Conservation (phyloP, 345 rosid genomes). For the Brassica incana region DNA sequence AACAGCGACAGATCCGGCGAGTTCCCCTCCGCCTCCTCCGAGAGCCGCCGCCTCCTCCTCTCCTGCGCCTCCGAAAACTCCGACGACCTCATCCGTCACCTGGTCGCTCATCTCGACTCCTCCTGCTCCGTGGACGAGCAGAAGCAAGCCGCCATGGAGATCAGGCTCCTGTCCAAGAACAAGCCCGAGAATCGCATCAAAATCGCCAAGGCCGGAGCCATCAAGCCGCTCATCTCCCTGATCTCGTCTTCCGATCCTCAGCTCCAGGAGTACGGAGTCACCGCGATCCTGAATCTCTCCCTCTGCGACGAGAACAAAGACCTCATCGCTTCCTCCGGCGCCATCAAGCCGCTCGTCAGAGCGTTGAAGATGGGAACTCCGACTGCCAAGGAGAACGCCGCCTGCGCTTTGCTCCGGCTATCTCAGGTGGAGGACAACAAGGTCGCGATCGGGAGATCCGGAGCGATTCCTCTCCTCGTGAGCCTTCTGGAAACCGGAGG, state of each 20-base stretch:
- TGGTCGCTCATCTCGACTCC: slow-evolving; percentile 61
- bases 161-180: slow-evolving; percentile 86
- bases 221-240: slow-evolving; percentile 68
- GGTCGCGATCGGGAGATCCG: slow-evolving; percentile 82
- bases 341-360: slow-evolving; percentile 77
- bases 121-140: slow-evolving; percentile 76
- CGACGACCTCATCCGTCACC: slow-evolving; percentile 68
- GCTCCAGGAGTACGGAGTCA: slow-evolving; percentile 92
- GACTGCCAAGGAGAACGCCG: slow-evolving; percentile 85
- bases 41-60: slow-evolving; percentile 62
- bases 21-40: slow-evolving; percentile 64
- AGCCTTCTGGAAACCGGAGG: slow-evolving; percentile 67
- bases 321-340: slow-evolving; percentile 75
- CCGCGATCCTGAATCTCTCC: slow-evolving; percentile 81
- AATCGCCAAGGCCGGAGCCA: slow-evolving; percentile 83
- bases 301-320: slow-evolving; percentile 93
- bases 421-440: slow-evolving; percentile 87
- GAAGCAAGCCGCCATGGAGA: slow-evolving; percentile 94
- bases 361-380: slow-evolving; percentile 76
- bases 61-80: slow-evolving; percentile 65
- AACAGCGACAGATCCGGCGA: slow-evolving; percentile 97
- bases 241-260: slow-evolving; percentile 68
- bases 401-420: slow-evolving; percentile 83
- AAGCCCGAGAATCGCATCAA: slow-evolving; percentile 79
- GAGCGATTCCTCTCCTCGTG: slow-evolving; percentile 77